Evolutionary conservation across 2,329 filamentous ascomycete genomes (phyloP), one percentile per base, ranked within the genome.

Genomic region (Orbilia javanica): DNA sequence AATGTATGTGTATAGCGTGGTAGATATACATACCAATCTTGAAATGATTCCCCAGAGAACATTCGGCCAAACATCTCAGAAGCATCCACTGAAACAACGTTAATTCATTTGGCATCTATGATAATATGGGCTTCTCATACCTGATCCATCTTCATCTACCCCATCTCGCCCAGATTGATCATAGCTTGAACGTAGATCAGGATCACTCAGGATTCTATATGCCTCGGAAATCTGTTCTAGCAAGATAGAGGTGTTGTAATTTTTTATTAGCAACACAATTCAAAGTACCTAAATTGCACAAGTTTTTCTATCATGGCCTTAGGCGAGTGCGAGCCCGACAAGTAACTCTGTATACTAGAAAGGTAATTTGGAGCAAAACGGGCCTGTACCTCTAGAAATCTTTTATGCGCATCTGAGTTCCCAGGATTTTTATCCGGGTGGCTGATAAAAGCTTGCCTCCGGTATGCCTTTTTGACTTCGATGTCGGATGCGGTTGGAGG

Each of bases 371-470:
- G 15, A 50, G 11, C 2, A 4, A 13, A 13, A 6, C 1, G 44
- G 36, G 22, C n/a, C 18, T 52, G 29, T 57, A 74, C 70, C 70
- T 74, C 70, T 22, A 67, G 31, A 34, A 74, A 74, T 11, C 39
- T 67, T 31, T 44, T 50, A 27, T 74, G 63, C 8, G 70, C 70
- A n/a, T 63, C 52, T 13, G 20, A 31, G 42, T 74, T 53, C 31
- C 70, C 70, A 7, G 53, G 52, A 29, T 74, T 74, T 52, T 68
- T 74, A 34, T 74, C 70, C 7, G 70, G 70, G 53, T 74, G 70
- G 53, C 66, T 67, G 6, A 67, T 50, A 52, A 74, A 67, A 2
- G 70, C 70, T 11, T 62, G 62, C 50, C 53, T 67, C 46, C 70
- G 70, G 44, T 74, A 74, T 39, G 52, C 70, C 31, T 74, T 67